Conservation (phyloP, 257 asterid species). For the Nicotiana benthamiana region DNA sequence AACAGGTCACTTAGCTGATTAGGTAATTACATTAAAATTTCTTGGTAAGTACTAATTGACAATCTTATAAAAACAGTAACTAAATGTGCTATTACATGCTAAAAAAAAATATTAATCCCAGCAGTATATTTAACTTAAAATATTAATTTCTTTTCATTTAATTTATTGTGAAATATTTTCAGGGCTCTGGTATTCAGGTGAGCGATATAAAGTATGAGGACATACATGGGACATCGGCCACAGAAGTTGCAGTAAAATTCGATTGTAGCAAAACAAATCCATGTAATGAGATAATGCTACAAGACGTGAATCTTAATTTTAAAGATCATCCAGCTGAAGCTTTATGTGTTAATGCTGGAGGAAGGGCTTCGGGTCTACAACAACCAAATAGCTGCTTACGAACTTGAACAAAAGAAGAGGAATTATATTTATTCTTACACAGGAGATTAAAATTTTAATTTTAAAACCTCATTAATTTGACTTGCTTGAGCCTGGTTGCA, state of each 20-base stretch:
- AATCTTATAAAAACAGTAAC: too few relatives aligned
- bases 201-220: slow-evolving; percentile 41
- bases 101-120: background rate
- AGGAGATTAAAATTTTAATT: background rate
- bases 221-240: slow-evolving; percentile 55
- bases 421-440: background rate
- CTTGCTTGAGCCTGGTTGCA: background rate
- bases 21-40: too few relatives aligned
- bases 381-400: slow-evolving; percentile 44
- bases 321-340: slow-evolving; percentile 24
- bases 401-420: background rate
- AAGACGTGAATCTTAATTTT: slow-evolving; percentile 33
- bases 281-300: slow-evolving; percentile 32
- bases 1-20: too few relatives aligned
- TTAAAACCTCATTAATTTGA: background rate
- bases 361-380: slow-evolving; percentile 28
- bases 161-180: background rate
- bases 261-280: slow-evolving; percentile 54
- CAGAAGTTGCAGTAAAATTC: slow-evolving; percentile 49
- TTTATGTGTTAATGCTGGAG: slow-evolving; percentile 41
- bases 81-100: background rate
- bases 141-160: background rate
- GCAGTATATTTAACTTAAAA: too few relatives aligned
- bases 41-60: too few relatives aligned
- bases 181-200: slow-evolving; percentile 54